Percentiles rank a stretch among this genome's conserved stretches.
phyloP scores from a whole-genome alignment of 139 green algal genomes.

The Closterium sp. region DNA sequence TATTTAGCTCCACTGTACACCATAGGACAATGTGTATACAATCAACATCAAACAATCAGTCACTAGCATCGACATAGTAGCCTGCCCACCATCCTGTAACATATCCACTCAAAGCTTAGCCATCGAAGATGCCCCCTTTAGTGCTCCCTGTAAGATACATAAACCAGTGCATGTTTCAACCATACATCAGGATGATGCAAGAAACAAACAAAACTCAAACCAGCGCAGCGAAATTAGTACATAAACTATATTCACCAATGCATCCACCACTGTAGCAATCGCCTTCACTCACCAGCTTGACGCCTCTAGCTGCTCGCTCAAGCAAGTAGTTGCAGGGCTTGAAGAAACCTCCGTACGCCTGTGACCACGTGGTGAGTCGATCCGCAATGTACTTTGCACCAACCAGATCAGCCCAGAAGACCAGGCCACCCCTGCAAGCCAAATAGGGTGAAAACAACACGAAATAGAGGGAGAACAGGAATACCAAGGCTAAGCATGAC shows the following conservation, averaged over 20 bases:
- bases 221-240: no score
- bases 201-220: no score
- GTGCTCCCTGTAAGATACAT: neutral
- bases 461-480: neutral
- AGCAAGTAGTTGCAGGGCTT: conserved; percentile 34
- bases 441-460: neutral
- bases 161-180: neutral
- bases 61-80: neutral
- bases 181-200: no score
- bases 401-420: conserved; percentile 45
- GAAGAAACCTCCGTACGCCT: conserved; percentile 48
- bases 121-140: neutral
- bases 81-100: neutral
- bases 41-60: neutral
- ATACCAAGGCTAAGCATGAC: neutral
- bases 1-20: neutral
- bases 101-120: neutral
- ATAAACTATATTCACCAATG: no score
- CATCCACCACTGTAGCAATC: neutral
- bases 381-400: conserved; percentile 43
- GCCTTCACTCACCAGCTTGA: conserved; percentile 35
- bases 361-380: conserved; percentile 30
- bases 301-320: conserved; percentile 28
- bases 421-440: conserved; percentile 41
- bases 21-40: neutral